Conservation (phyloP, 116 monocot species). For the Iris pallida region DNA sequence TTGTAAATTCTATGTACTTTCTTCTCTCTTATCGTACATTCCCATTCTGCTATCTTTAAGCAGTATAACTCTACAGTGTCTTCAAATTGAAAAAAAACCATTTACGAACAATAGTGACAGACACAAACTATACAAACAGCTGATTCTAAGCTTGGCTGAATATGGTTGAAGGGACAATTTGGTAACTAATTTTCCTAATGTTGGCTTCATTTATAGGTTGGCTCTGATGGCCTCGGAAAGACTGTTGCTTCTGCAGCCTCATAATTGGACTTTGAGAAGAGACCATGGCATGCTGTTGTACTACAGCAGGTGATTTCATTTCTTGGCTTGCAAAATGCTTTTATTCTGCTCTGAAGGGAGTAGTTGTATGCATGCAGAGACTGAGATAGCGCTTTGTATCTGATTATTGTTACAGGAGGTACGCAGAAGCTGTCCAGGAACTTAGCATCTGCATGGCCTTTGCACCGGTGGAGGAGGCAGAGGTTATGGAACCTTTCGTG, state of each 20-base stretch:
- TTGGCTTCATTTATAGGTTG: conserved; percentile 27
- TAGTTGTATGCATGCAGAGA: neutral
- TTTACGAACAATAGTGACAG: too few species aligned
- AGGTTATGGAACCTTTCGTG: conserved; percentile 49
- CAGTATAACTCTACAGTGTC: too few species aligned
- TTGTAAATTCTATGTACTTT: too few species aligned
- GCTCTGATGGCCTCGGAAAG: conserved; percentile 71
- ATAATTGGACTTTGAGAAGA: conserved; percentile 61
- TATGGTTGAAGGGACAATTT: too few species aligned
- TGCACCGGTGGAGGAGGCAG: conserved; percentile 53
- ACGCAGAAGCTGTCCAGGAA: conserved; percentile 54
- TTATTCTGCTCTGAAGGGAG: neutral
- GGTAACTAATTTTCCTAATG: neutral
- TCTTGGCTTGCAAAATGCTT: neutral
- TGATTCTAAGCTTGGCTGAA: too few species aligned
- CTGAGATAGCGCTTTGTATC: neutral
- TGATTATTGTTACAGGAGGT: conserved; percentile 33
- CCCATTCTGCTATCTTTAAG: too few species aligned
- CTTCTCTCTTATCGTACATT: too few species aligned
- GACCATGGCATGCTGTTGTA: conserved; percentile 72
- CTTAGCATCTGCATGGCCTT: conserved; percentile 73
- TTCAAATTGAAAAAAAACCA: too few species aligned
- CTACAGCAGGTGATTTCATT: conserved; percentile 36
- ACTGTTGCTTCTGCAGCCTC: conserved; percentile 56
- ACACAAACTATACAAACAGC: too few species aligned